These are phyloP conservation scores for Hygrocybe coccinea DNA, from an alignment of 768 basidiomycete species.

Conservation along the genomic window DNA sequence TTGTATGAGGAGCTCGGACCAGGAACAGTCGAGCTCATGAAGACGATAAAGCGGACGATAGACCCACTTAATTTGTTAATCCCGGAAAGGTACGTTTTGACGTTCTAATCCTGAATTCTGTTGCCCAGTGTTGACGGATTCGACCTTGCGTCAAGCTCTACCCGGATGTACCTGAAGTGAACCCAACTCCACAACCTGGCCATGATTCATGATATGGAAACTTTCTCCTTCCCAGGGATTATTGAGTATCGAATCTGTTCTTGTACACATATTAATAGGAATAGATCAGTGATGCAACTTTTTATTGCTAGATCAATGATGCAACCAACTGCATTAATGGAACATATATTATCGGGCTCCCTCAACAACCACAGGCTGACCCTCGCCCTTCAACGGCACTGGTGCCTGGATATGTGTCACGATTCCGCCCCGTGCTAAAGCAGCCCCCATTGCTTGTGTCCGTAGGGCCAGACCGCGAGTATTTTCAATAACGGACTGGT, in stretches of 20 bases:
- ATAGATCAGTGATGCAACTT: too few relatives aligned
- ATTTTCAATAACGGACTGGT: conserved; percentile 93
- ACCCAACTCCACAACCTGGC: too few relatives aligned
- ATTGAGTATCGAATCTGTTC: too few relatives aligned
- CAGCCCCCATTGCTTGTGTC: conserved; percentile 83
- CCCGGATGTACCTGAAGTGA: too few relatives aligned
- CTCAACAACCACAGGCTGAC: conserved; percentile 5
- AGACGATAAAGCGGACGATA: conserved; percentile 70
- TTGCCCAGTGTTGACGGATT: too few relatives aligned
- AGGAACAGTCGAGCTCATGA: conserved; percentile 81
- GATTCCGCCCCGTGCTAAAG: conserved; percentile 39
- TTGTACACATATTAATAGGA: too few relatives aligned
- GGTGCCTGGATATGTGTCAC: not conserved
- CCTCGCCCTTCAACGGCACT: not conserved
- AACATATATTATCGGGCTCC: not conserved
- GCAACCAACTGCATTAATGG: too few relatives aligned
- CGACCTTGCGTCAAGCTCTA: too few relatives aligned
- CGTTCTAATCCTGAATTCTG: too few relatives aligned
- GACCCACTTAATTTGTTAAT: conserved; percentile 83
- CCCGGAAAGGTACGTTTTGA: conserved; percentile 62
- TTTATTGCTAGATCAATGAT: too few relatives aligned
- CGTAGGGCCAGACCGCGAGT: conserved; percentile 88
- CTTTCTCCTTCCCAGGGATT: too few relatives aligned
- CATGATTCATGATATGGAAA: too few relatives aligned
- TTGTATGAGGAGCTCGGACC: conserved; percentile 77